Conservation (phyloP, 768 basidiomycete genomes). For the Pulveroboletus sp. region DNA sequence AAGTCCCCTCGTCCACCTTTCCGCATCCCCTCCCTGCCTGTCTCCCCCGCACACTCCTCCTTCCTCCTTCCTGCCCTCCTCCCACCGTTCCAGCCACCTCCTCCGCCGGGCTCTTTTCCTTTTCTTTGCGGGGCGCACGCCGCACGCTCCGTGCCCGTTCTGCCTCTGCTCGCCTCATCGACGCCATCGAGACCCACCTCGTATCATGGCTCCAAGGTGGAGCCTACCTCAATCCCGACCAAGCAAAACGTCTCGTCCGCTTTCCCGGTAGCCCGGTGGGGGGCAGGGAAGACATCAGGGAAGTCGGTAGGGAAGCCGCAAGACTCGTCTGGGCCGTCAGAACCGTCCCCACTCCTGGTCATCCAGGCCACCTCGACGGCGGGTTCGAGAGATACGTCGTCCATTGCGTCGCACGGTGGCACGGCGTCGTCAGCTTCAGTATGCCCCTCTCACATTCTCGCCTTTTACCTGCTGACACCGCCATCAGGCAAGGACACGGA, state of each 20-base stretch:
- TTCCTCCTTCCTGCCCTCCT: constrained; percentile 46
- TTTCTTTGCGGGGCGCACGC: constrained; percentile 75
- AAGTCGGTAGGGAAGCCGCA: constrained; percentile 62
- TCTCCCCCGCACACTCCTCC: constrained; percentile 56
- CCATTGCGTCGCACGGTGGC: constrained; percentile 79
- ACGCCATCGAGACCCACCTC: constrained; percentile 66
- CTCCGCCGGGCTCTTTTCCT: constrained; percentile 72
- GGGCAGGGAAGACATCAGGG: constrained; percentile 52
- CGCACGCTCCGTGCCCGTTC: constrained; percentile 57
- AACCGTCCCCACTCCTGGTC: neutral
- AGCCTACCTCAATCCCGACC: constrained; percentile 53
- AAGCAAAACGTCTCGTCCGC: constrained; percentile 21
- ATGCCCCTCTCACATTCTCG: constrained; percentile 25
- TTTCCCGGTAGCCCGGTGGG: constrained; percentile 50
- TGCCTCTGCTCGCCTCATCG: constrained; percentile 55
- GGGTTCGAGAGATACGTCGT: constrained; percentile 78
- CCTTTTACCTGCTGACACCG: neutral
- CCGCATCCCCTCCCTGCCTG: constrained; percentile 73
- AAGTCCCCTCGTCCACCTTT: constrained; percentile 56
- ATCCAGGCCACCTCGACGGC: constrained; percentile 40
- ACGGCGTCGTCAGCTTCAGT: constrained; percentile 83
- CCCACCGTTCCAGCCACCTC: constrained; percentile 49
- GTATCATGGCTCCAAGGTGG: constrained; percentile 63
- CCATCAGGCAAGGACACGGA: constrained; percentile 42
- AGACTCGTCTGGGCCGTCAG: constrained; percentile 71